Conservation (phyloP, 2,329 filamentous ascomycete species). For the Capronia americana region DNA sequence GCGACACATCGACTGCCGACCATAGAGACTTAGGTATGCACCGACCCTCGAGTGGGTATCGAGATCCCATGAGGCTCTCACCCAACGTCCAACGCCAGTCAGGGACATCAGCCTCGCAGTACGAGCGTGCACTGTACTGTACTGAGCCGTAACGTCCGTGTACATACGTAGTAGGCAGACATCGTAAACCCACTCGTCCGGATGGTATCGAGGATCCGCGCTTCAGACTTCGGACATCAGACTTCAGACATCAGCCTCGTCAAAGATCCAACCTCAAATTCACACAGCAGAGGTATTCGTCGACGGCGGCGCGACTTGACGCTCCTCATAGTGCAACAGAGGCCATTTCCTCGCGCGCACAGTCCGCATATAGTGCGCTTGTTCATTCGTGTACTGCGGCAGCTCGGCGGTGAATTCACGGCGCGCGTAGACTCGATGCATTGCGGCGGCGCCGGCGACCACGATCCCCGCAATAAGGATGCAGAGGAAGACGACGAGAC, state of each 20-base stretch:
- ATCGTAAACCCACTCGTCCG: not conserved
- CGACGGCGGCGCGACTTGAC: conserved; percentile 10
- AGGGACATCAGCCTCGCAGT: not conserved
- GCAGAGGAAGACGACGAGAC: conserved; percentile 26
- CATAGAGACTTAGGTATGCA: not conserved
- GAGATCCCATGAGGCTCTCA: not conserved
- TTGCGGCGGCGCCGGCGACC: conserved; percentile 26
- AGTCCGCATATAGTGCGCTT: conserved; percentile 27
- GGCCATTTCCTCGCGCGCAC: conserved; percentile 26
- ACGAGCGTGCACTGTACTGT: not conserved
- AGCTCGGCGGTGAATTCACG: conserved; percentile 12
- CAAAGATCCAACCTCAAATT: not conserved
- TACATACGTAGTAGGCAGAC: not conserved
- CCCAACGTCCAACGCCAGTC: too few relatives aligned
- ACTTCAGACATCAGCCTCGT: not conserved
- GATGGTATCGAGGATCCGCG: not conserved
- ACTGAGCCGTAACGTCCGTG: not conserved
- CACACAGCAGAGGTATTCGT: conserved; percentile 19
- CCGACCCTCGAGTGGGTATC: not conserved
- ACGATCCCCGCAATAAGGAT: conserved; percentile 26
- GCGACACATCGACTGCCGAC: not conserved
- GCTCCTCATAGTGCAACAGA: conserved; percentile 7
- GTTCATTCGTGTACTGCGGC: conserved; percentile 16
- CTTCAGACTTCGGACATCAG: not conserved
- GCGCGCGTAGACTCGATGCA: conserved; percentile 23